A percentile compares a stretch with the other conserved stretches of the same genome.
Conservation (phyloP, 2,329 filamentous ascomycete genomes). For the Pseudopithomyces maydicus region DNA sequence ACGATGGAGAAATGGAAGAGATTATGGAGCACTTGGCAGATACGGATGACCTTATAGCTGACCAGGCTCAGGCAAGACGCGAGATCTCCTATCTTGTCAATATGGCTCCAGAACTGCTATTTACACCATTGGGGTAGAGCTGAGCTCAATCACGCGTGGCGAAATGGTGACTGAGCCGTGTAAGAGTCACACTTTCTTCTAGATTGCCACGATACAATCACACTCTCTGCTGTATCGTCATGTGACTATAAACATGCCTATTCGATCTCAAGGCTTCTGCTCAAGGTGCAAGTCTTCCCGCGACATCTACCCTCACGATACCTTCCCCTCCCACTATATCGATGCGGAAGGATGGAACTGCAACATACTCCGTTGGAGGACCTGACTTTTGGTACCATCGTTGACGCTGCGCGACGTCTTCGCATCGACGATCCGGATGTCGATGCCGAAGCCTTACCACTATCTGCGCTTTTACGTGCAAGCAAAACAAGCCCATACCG, state of each 20-base stretch:
- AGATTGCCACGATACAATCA: too few species aligned
- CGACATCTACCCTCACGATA: too few species aligned
- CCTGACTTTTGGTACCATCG: not conserved
- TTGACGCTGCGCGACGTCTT: not conserved
- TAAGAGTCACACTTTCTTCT: not conserved
- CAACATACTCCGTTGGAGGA: too few species aligned
- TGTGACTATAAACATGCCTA: too few species aligned
- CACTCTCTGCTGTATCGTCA: too few species aligned
- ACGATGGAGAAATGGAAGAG: not conserved
- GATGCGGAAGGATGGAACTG: too few species aligned
- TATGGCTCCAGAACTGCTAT: slow-evolving; percentile 8
- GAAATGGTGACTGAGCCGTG: not conserved
- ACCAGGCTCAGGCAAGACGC: not conserved
- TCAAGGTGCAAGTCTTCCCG: too few species aligned
- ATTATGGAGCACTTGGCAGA: not conserved
- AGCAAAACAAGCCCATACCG: not conserved
- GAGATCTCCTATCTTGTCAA: not conserved
- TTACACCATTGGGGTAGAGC: not conserved
- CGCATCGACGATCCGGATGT: not conserved
- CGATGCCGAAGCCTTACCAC: not conserved
- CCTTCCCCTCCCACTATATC: too few species aligned
- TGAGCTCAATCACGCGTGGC: not conserved
- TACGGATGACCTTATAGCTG: not conserved
- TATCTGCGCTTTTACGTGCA: not conserved
- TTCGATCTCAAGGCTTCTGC: too few species aligned